Percentiles rank a stretch among this genome's conserved stretches.
These are phyloP conservation scores for Euphorbia tirucalli DNA, from an alignment of 345 rosid species.

Conservation along the genomic window DNA sequence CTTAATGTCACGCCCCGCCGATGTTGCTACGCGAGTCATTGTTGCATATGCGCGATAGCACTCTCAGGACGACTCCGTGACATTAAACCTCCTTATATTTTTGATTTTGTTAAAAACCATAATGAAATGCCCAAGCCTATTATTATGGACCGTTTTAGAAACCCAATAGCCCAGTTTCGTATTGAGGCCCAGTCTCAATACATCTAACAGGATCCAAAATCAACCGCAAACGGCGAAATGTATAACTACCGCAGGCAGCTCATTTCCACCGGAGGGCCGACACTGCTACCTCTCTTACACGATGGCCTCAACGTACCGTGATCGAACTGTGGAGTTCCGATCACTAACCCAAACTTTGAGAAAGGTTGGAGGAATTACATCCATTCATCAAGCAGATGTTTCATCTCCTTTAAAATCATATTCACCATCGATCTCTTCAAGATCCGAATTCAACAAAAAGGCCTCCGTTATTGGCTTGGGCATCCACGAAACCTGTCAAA, in stretches of 20 bases:
- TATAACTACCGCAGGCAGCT: slow-evolving; percentile 6
- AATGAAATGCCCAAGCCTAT: too few species aligned
- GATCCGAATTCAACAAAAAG: slow-evolving; percentile 83
- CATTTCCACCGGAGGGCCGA: not conserved
- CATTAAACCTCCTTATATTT: too few species aligned
- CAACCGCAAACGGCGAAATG: slow-evolving; percentile 4
- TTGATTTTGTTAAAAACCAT: too few species aligned
- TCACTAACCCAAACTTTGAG: slow-evolving; percentile 63
- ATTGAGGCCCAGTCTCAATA: not conserved
- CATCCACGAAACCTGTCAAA: slow-evolving; percentile 67
- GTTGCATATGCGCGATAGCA: too few species aligned
- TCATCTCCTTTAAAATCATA: slow-evolving; percentile 29
- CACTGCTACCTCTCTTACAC: not conserved
- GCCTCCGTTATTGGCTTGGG: slow-evolving; percentile 65
- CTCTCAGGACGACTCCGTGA: too few species aligned
- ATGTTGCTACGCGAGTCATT: too few species aligned
- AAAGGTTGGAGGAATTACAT: slow-evolving; percentile 56
- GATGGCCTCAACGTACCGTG: slow-evolving; percentile 63
- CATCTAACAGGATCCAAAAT: not conserved
- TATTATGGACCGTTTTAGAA: too few species aligned
- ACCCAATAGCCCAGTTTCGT: too few species aligned
- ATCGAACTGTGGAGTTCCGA: slow-evolving; percentile 82
- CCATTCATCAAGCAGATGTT: slow-evolving; percentile 28
- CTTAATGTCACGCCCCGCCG: too few species aligned
- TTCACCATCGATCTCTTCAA: slow-evolving; percentile 36